Evolutionary conservation across 2,329 filamentous ascomycete genomes (phyloP).

Genomic region (Rugonectria rugulosa): DNA sequence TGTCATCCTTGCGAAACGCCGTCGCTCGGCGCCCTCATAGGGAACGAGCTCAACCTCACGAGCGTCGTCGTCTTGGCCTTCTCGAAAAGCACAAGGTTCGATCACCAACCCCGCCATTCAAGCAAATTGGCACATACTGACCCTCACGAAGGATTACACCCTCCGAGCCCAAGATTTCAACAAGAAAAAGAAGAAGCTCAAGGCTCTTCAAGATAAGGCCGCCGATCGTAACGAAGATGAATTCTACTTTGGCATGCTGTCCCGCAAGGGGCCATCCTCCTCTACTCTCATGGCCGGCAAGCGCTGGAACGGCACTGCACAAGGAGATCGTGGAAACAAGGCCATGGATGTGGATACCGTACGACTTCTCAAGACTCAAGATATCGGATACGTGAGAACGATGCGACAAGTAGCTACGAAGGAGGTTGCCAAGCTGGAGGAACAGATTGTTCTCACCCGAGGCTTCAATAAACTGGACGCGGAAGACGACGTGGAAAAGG

Average conservation of each 20-base stretch:
- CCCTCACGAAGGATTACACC: slow-evolving; percentile 63
- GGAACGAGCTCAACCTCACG: slow-evolving; percentile 86
- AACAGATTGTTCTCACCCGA: slow-evolving; percentile 56
- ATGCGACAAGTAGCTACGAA: slow-evolving; percentile 67
- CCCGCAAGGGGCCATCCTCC: slow-evolving; percentile 63
- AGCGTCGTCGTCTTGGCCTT: slow-evolving; percentile 86
- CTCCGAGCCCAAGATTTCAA: slow-evolving; percentile 72
- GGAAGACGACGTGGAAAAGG: slow-evolving; percentile 34
- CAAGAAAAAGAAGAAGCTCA: slow-evolving; percentile 68
- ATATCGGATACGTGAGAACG: slow-evolving; percentile 70
- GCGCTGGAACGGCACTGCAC: slow-evolving; percentile 62
- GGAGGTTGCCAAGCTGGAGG: slow-evolving; percentile 63
- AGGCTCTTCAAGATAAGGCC: slow-evolving; percentile 67
- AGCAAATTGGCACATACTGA: slow-evolving; percentile 3
- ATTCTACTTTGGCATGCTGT: slow-evolving; percentile 76
- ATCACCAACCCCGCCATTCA: slow-evolving; percentile 13
- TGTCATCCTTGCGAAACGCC: slow-evolving; percentile 69
- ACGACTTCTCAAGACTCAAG: slow-evolving; percentile 73
- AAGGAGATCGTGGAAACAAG: slow-evolving; percentile 65
- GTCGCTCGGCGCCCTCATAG: slow-evolving; percentile 85
- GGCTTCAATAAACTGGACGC: slow-evolving; percentile 49
- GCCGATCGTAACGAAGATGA: slow-evolving; percentile 75
- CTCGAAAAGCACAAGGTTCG: slow-evolving; percentile 92
- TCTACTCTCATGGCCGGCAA: slow-evolving; percentile 55
- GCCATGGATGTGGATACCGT: slow-evolving; percentile 64